These are phyloP conservation scores for Kwoniella bestiolae DNA, from an alignment of 768 basidiomycete species.

Conservation along the genomic window DNA sequence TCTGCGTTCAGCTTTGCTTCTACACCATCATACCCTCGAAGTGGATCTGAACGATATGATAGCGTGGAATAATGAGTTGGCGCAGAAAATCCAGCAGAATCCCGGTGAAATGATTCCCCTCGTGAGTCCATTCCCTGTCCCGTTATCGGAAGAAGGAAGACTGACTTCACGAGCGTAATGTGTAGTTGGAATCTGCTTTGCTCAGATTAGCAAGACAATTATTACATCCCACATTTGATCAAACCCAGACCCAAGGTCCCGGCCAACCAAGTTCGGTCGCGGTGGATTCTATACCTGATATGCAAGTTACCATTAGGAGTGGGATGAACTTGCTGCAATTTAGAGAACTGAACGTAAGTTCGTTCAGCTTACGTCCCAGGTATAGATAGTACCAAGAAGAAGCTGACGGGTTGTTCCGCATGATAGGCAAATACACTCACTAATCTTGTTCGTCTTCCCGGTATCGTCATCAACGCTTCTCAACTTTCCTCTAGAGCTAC, in stretches of 20 bases:
- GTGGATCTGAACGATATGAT: conserved; percentile 72
- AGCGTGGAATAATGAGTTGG: conserved; percentile 91
- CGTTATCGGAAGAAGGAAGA: not conserved
- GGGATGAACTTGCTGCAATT: conserved; percentile 92
- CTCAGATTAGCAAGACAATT: conserved; percentile 81
- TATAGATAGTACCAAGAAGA: not conserved
- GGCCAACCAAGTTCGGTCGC: conserved; percentile 33
- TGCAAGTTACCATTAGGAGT: conserved; percentile 88
- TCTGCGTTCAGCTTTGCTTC: conserved; percentile 80
- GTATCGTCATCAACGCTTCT: conserved; percentile 96
- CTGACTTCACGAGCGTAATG: not conserved
- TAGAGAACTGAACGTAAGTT: conserved; percentile 79
- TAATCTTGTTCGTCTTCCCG: conserved; percentile 92
- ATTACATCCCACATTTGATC: conserved; percentile 72
- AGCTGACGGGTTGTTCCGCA: not conserved
- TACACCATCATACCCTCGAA: conserved; percentile 85
- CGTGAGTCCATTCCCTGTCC: conserved; percentile 61
- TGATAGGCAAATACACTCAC: conserved; percentile 80
- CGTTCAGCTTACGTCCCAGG: not conserved
- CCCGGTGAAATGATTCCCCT: conserved; percentile 88
- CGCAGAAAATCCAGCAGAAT: conserved; percentile 83
- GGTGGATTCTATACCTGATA: conserved; percentile 64
- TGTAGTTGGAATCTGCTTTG: conserved; percentile 88
- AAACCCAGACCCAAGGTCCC: conserved; percentile 57
- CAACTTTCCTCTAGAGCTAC: conserved; percentile 91